phyloP scores from a whole-genome alignment of 1,284 basidiomycete species.

The Golubevia pallescens region DNA sequence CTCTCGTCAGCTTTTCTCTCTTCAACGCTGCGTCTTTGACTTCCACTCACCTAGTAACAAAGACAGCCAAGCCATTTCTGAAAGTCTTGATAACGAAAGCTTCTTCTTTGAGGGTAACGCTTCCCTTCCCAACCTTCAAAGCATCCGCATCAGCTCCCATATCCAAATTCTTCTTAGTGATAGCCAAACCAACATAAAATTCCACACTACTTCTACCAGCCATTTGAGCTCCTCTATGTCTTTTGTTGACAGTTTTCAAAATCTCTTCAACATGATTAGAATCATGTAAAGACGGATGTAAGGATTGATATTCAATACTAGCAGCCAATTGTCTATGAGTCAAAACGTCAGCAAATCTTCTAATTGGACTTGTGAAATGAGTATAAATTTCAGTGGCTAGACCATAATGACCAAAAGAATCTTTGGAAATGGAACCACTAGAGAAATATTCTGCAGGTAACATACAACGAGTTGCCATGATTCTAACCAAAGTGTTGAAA shows the following conservation, averaged over 20 bases:
- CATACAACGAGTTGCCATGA: conserved; percentile 64
- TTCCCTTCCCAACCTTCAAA: conserved; percentile 1
- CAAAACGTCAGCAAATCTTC: conserved; percentile 58
- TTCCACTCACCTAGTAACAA: conserved; percentile 39
- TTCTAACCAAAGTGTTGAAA: conserved; percentile 59
- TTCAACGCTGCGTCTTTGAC: conserved; percentile 1
- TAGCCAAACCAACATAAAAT: conserved; percentile 57
- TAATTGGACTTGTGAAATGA: conserved; percentile 61
- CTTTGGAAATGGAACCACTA: conserved; percentile 48
- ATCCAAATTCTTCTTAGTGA: conserved; percentile 42
- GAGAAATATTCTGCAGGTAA: conserved; percentile 62
- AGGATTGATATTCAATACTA: conserved; percentile 50
- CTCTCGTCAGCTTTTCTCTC: neutral
- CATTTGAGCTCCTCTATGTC: conserved; percentile 54
- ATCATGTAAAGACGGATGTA: conserved; percentile 42
- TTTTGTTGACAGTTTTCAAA: conserved; percentile 53
- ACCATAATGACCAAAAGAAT: conserved; percentile 59
- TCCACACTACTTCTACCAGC: conserved; percentile 57
- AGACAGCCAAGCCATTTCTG: conserved; percentile 58
- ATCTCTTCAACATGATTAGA: conserved; percentile 55
- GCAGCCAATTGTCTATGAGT: conserved; percentile 59
- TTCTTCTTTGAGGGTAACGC: conserved; percentile 26
- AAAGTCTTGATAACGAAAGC: conserved; percentile 59
- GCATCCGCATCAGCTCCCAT: conserved; percentile 14
- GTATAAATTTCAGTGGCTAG: conserved; percentile 61